These are phyloP conservation scores for Ceriops decandra DNA, from an alignment of 345 rosid species.

Conservation along the genomic window DNA sequence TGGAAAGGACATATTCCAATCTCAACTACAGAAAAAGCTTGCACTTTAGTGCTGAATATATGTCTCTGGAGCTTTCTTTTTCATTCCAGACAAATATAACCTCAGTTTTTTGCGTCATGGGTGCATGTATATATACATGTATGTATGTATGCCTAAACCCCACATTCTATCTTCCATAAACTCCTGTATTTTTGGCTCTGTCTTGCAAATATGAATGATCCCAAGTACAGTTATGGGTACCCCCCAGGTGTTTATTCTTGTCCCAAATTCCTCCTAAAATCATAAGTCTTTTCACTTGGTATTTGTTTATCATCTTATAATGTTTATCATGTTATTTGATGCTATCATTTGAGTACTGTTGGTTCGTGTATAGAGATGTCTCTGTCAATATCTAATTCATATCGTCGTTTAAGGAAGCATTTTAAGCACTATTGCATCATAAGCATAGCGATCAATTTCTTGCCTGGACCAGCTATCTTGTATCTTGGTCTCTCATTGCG, in stretches of 20 bases:
- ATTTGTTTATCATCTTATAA: no score
- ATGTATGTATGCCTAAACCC: background rate
- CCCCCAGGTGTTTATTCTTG: conserved; percentile 38
- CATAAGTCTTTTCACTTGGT: background rate
- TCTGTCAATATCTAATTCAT: no score
- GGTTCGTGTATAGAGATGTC: no score
- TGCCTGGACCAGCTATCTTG: no score
- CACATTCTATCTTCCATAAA: background rate
- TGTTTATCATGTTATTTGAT: no score
- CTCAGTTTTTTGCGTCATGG: background rate
- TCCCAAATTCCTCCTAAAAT: background rate
- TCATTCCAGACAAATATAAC: conserved; percentile 15
- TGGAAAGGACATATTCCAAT: conserved; percentile 13
- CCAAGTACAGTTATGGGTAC: conserved; percentile 55
- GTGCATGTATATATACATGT: background rate
- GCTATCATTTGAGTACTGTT: background rate
- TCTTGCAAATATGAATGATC: conserved; percentile 28
- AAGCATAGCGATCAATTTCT: no score
- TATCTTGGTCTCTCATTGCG: no score
- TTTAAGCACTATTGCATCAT: no score
- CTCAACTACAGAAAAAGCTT: background rate
- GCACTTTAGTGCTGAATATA: background rate
- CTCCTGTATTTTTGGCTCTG: background rate
- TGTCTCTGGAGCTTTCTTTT: conserved; percentile 1
- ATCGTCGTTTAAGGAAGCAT: no score